Conservation (phyloP, 2,329 filamentous ascomycete genomes). For the Alternaria sp. region DNA sequence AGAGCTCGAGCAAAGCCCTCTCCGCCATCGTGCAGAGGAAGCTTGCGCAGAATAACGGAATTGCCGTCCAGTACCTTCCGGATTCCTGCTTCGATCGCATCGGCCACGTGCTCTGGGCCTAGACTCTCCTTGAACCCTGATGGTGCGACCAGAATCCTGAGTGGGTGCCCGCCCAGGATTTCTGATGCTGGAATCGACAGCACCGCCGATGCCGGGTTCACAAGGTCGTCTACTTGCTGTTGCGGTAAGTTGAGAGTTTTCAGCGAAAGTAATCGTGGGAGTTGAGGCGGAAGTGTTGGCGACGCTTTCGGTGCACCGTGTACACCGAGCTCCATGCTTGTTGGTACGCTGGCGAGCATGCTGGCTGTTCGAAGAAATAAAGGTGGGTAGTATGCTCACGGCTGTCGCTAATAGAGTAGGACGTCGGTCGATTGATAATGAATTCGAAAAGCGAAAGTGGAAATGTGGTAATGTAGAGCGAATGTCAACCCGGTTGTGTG, state of each 20-base stretch:
- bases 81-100: conserved; percentile 61
- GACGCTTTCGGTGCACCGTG: conserved; percentile 9
- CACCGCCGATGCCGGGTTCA: conserved; percentile 27
- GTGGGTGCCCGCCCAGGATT: conserved; percentile 26
- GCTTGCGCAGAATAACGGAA: conserved; percentile 56
- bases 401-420: neutral
- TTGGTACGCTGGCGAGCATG: conserved; percentile 25
- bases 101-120: conserved; percentile 58
- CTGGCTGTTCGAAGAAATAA: neutral
- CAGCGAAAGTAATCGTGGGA: conserved; percentile 28
- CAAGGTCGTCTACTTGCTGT: conserved; percentile 26
- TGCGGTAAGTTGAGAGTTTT: conserved; percentile 33
- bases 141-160: conserved; percentile 58
- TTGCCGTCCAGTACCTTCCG: conserved; percentile 52
- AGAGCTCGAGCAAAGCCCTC: conserved; percentile 62
- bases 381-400: neutral
- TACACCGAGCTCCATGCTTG: conserved; percentile 7
- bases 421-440: neutral
- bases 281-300: conserved; percentile 17
- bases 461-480: conserved; percentile 13
- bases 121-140: conserved; percentile 65
- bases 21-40: conserved; percentile 62
- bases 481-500: conserved; percentile 10
- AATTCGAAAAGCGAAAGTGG: neutral
- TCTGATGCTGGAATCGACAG: conserved; percentile 33